Evolutionary conservation across 1,139 yeast genomes (phyloP).

Genomic region (Debaryomyces subglobosus): DNA sequence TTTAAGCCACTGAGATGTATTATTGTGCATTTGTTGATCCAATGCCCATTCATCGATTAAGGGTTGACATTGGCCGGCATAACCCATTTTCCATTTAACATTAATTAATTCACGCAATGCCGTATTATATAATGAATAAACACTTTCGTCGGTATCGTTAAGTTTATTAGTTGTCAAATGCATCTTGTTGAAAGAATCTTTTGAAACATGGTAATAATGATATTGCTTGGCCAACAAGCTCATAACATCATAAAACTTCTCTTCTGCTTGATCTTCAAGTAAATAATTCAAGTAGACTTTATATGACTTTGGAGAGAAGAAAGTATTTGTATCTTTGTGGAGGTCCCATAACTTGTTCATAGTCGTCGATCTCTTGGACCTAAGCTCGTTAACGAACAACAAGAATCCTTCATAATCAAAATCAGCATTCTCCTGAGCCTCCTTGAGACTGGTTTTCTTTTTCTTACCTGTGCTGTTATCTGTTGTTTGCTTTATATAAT

Average conservation of each 20-base stretch:
- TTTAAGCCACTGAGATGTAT: slow-evolving; percentile 26
- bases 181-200: slow-evolving; percentile 31
- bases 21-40: slow-evolving; percentile 29
- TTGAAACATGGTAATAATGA: slow-evolving; percentile 22
- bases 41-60: slow-evolving; percentile 45
- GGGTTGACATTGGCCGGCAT: slow-evolving; percentile 35
- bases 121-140: slow-evolving; percentile 27
- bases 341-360: slow-evolving; percentile 40
- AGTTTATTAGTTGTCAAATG: slow-evolving; percentile 18
- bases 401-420: slow-evolving; percentile 47
- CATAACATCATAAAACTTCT: slow-evolving; percentile 27
- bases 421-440: slow-evolving; percentile 36
- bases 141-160: slow-evolving; percentile 20
- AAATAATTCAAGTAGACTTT: slow-evolving; percentile 27
- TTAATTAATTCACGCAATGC: slow-evolving; percentile 33
- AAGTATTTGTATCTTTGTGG: slow-evolving; percentile 26
- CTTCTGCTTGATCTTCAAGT: slow-evolving; percentile 24
- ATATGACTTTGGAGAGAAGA: slow-evolving; percentile 30
- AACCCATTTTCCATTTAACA: slow-evolving; percentile 30
- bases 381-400: slow-evolving; percentile 29
- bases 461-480: slow-evolving; percentile 12
- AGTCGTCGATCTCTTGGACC: slow-evolving; percentile 28
- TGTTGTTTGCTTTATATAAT: slow-evolving; percentile 27
- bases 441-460: slow-evolving; percentile 21
- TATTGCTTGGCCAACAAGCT: slow-evolving; percentile 24